Evolutionary conservation across 2,329 filamentous ascomycete species (phyloP).

Genomic region (Scedosporium aurantiacum): DNA sequence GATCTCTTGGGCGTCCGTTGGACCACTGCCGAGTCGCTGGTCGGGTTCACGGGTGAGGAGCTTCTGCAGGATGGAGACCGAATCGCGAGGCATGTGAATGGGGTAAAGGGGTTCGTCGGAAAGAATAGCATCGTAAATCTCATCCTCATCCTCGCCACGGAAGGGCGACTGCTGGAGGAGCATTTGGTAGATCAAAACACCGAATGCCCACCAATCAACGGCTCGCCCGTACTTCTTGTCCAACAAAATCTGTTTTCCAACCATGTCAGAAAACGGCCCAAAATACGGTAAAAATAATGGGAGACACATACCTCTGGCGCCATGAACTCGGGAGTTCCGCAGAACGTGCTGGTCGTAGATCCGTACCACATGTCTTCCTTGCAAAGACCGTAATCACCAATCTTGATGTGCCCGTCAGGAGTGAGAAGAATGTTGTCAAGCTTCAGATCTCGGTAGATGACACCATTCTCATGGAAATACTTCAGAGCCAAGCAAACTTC

Average conservation of each 20-base stretch:
- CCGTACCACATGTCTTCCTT: slow-evolving; percentile 99
- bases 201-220: slow-evolving; percentile 99
- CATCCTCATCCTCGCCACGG: slow-evolving; percentile 96
- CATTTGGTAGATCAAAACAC: slow-evolving; percentile 99
- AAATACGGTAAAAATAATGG: background rate
- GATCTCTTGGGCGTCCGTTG: slow-evolving; percentile 94
- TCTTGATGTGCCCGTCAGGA: slow-evolving; percentile 94
- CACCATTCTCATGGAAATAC: slow-evolving; percentile 98
- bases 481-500: slow-evolving; percentile 96
- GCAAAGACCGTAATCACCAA: slow-evolving; percentile 96
- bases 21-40: slow-evolving; percentile 80
- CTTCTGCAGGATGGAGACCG: slow-evolving; percentile 95
- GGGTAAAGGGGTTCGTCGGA: slow-evolving; percentile 96
- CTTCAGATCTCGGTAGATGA: slow-evolving; percentile 97
- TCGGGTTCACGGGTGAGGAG: slow-evolving; percentile 92
- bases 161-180: slow-evolving; percentile 97
- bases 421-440: slow-evolving; percentile 86
- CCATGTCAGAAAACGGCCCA: slow-evolving; percentile 17
- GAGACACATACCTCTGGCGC: slow-evolving; percentile 64
- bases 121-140: slow-evolving; percentile 97
- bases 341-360: slow-evolving; percentile 94
- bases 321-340: slow-evolving; percentile 99
- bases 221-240: slow-evolving; percentile 98
- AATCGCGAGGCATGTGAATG: slow-evolving; percentile 97
- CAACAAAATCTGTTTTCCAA: slow-evolving; percentile 60